A percentile compares a stretch with the other conserved stretches of the same genome.
Evolutionary conservation across 2,329 filamentous ascomycete species (phyloP).

Genomic region (Tolypocladium album): DNA sequence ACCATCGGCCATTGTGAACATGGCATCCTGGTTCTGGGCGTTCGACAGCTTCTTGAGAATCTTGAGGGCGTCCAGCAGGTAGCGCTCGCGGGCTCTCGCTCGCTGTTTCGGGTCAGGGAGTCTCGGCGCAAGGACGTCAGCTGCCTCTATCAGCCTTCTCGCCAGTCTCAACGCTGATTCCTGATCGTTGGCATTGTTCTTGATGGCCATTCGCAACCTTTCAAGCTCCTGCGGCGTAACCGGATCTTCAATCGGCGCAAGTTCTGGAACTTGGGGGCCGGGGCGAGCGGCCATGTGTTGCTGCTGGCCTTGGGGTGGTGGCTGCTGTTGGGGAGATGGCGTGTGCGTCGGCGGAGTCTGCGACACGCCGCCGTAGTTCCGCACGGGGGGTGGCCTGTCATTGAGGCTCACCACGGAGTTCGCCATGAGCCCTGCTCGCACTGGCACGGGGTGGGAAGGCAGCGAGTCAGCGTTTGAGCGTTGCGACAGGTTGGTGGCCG

Average conservation of each 20-base stretch:
- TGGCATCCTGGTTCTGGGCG: constrained; percentile 67
- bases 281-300: constrained; percentile 2
- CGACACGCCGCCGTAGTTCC: constrained; percentile 42
- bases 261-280: constrained; percentile 1
- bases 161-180: constrained; percentile 62
- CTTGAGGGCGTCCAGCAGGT: constrained; percentile 78
- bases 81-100: constrained; percentile 70
- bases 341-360: constrained; percentile 16
- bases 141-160: constrained; percentile 78
- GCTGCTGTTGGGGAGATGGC: constrained; percentile 21
- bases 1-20: constrained; percentile 89
- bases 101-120: constrained; percentile 61
- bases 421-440: constrained; percentile 51
- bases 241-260: constrained; percentile 19
- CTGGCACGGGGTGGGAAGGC: constrained; percentile 50
- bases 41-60: constrained; percentile 78
- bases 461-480: constrained; percentile 32
- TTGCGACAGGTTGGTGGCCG: constrained; percentile 16
- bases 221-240: constrained; percentile 75
- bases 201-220: constrained; percentile 56
- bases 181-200: constrained; percentile 62
- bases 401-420: constrained; percentile 45
- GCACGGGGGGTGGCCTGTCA: constrained; percentile 47
- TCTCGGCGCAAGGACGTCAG: constrained; percentile 57
- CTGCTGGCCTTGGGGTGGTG: constrained; percentile 17